Percentiles rank a stretch among this genome's conserved stretches.
Evolutionary conservation across 441 rosid genomes (phyloP).

Genomic region (Adansonia grandidieri): DNA sequence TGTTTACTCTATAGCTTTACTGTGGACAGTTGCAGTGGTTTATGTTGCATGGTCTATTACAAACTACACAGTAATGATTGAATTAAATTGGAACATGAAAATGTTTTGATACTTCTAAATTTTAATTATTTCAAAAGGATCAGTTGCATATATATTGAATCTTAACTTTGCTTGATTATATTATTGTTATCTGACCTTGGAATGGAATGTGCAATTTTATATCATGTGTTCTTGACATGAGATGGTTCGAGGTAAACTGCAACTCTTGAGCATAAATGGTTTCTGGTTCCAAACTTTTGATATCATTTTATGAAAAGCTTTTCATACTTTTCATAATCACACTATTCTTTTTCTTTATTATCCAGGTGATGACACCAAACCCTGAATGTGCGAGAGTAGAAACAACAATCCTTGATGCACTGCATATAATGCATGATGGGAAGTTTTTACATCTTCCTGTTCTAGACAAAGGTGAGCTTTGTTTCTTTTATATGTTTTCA

Average conservation of each 20-base stretch:
- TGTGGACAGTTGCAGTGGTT: slow-evolving; percentile 1
- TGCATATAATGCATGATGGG: slow-evolving; percentile 91
- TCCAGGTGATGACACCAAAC: slow-evolving; percentile 82
- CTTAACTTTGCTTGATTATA: not conserved
- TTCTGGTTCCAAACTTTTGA: slow-evolving; percentile 1
- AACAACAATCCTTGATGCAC: slow-evolving; percentile 80
- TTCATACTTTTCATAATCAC: not conserved
- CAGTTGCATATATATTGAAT: not conserved
- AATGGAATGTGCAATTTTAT: slow-evolving; percentile 4
- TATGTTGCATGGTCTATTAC: slow-evolving; percentile 3
- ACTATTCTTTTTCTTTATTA: slow-evolving; percentile 18
- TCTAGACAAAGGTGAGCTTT: slow-evolving; percentile 61
- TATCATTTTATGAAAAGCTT: not conserved
- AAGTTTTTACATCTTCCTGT: slow-evolving; percentile 96
- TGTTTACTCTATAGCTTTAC: not conserved
- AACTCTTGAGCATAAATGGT: slow-evolving; percentile 5
- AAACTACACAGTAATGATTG: not conserved
- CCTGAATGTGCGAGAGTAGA: slow-evolving; percentile 82
- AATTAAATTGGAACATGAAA: not conserved
- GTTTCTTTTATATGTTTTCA: slow-evolving; percentile 6
- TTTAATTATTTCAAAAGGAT: not conserved
- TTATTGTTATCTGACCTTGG: slow-evolving; percentile 1
- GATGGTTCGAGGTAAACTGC: not conserved
- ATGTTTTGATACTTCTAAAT: not conserved
- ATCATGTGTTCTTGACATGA: slow-evolving; percentile 4